phyloP scores from a whole-genome alignment of 2,329 filamentous ascomycete species.

The Cordyceps militaris region DNA sequence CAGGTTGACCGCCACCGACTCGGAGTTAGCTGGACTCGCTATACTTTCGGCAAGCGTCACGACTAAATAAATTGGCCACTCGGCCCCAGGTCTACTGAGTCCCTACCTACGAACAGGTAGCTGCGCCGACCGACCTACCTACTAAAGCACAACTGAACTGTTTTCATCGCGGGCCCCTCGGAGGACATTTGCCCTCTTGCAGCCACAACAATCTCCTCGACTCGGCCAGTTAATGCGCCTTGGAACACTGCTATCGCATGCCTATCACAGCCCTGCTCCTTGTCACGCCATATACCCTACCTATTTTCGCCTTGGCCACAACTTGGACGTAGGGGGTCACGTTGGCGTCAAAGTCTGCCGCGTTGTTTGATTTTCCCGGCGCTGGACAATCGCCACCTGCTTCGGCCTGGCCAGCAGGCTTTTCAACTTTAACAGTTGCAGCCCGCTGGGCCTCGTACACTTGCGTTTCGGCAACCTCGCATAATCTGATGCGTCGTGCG shows the following conservation, averaged over 20 bases:
- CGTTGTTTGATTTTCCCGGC: slow-evolving; percentile 10
- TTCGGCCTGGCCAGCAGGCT: not conserved
- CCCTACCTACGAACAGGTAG: no score
- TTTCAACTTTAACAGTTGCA: not conserved
- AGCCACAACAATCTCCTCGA: slow-evolving; percentile 8
- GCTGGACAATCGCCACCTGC: not conserved
- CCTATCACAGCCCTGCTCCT: slow-evolving; percentile 1
- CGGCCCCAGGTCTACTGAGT: slow-evolving; percentile 2
- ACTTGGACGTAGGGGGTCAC: not conserved
- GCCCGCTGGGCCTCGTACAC: not conserved
- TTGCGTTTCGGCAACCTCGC: not conserved
- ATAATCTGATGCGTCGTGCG: slow-evolving; percentile 1
- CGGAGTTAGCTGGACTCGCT: slow-evolving; percentile 9
- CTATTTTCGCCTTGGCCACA: not conserved
- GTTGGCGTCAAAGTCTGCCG: not conserved
- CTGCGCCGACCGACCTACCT: not conserved
- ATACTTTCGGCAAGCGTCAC: slow-evolving; percentile 1
- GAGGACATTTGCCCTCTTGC: slow-evolving; percentile 1
- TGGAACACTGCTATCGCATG: not conserved
- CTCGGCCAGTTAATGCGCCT: not conserved
- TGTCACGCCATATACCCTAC: slow-evolving; percentile 6
- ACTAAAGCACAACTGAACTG: slow-evolving; percentile 1
- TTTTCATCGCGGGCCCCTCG: slow-evolving; percentile 3
- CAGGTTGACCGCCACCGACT: slow-evolving; percentile 10
- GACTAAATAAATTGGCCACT: slow-evolving; percentile 9